These are phyloP conservation scores for Marsdenia floribunda DNA, from an alignment of 257 asterid species.

Conservation along the genomic window DNA sequence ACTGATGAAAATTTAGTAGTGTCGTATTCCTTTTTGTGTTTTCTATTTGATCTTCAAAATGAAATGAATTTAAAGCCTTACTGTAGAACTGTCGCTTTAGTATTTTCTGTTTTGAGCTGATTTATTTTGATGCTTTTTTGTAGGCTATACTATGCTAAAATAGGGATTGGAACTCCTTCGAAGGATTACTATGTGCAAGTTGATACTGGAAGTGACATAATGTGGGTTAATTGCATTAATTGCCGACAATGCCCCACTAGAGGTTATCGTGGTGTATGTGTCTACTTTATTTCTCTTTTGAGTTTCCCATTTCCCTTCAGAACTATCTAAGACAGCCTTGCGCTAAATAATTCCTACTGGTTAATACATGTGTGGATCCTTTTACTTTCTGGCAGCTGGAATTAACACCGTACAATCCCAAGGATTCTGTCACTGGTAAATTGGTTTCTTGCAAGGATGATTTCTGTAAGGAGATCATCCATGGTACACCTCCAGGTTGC, in stretches of 20 bases:
- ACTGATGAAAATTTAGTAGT: not conserved
- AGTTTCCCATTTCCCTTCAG: constrained; percentile 11
- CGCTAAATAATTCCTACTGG: not conserved
- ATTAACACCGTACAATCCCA: constrained; percentile 72
- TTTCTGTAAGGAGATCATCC: constrained; percentile 66
- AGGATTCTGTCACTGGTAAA: constrained; percentile 67
- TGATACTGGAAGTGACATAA: constrained; percentile 95
- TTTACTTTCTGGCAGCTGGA: constrained; percentile 54
- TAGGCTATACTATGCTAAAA: constrained; percentile 96
- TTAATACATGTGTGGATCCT: constrained; percentile 5
- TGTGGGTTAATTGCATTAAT: constrained; percentile 94
- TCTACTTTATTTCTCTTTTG: constrained; percentile 15
- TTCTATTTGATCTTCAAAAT: not conserved
- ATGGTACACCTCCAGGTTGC: constrained; percentile 56
- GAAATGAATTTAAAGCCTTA: not conserved
- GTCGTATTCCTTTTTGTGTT: not conserved
- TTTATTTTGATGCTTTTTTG: constrained; percentile 12
- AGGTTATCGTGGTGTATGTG: constrained; percentile 91
- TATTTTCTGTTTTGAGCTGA: not conserved
- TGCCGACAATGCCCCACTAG: constrained; percentile 79
- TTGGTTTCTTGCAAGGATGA: constrained; percentile 50
- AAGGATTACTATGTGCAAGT: constrained; percentile 95
- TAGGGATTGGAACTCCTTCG: constrained; percentile 94
- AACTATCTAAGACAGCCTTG: not conserved
- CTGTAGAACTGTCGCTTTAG: not conserved